Conservation (phyloP, 2,329 filamentous ascomycete species). For the Tolypocladium endophyticum region DNA sequence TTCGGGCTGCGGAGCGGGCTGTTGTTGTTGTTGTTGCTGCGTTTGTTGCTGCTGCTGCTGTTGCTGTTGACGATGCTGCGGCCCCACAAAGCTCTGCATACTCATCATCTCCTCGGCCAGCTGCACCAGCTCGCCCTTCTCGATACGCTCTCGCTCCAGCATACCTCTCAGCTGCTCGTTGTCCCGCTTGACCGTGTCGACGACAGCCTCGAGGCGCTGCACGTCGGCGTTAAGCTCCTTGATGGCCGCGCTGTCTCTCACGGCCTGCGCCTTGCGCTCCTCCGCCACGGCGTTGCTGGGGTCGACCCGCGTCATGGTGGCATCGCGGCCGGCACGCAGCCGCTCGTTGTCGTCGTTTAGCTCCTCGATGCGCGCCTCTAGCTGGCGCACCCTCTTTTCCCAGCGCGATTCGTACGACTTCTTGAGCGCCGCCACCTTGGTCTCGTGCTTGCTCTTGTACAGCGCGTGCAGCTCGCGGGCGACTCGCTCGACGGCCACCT, state of each 20-base stretch:
- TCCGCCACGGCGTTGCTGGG: slow-evolving; percentile 32
- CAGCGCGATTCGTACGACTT: slow-evolving; percentile 76
- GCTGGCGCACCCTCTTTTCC: slow-evolving; percentile 76
- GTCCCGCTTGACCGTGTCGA: slow-evolving; percentile 58
- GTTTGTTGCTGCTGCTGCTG: slow-evolving; percentile 4
- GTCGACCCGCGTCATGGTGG: slow-evolving; percentile 48
- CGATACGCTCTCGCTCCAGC: slow-evolving; percentile 64
- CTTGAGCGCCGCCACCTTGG: slow-evolving; percentile 84
- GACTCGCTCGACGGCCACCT: slow-evolving; percentile 78
- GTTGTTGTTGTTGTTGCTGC: slow-evolving; percentile 9
- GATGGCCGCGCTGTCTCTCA: slow-evolving; percentile 56
- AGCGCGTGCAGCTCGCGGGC: slow-evolving; percentile 86
- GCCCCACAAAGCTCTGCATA: slow-evolving; percentile 43
- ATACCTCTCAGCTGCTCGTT: slow-evolving; percentile 54
- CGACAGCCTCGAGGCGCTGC: slow-evolving; percentile 62
- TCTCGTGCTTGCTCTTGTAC: slow-evolving; percentile 97
- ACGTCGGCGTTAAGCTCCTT: slow-evolving; percentile 63
- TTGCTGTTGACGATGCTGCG: slow-evolving; percentile 5
- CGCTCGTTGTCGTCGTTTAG: slow-evolving; percentile 66
- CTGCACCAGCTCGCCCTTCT: slow-evolving; percentile 74
- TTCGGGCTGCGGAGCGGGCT: slow-evolving; percentile 8
- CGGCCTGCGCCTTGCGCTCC: slow-evolving; percentile 46
- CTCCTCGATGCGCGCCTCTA: slow-evolving; percentile 61
- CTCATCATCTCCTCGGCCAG: slow-evolving; percentile 77
- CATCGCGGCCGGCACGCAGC: slow-evolving; percentile 54